phyloP scores from a whole-genome alignment of 2,329 filamentous ascomycete genomes.

The Sporothrix humicola region DNA sequence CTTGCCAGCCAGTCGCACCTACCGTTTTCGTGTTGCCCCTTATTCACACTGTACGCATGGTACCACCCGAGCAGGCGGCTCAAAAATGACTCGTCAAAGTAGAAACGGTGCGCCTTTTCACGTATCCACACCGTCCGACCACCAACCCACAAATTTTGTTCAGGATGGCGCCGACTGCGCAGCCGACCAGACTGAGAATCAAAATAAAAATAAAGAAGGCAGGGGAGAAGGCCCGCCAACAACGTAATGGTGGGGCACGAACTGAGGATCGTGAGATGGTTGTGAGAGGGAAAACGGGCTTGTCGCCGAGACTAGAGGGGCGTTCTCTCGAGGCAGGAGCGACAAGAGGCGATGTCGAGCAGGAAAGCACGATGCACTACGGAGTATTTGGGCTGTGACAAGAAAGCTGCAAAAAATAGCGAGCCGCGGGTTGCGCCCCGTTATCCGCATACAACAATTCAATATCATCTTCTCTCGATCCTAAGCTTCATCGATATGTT shows the following conservation, averaged over 20 bases:
- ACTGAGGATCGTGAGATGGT: constrained; percentile 21
- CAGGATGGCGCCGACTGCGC: constrained; percentile 21
- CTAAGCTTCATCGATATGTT: not conserved
- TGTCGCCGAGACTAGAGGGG: constrained; percentile 16
- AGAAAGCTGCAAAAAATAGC: not conserved
- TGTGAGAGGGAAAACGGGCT: not conserved
- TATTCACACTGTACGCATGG: constrained; percentile 15
- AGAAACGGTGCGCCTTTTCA: constrained; percentile 24
- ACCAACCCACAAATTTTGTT: constrained; percentile 11
- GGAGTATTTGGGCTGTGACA: not conserved
- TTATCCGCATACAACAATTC: constrained; percentile 5
- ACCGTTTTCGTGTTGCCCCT: constrained; percentile 3
- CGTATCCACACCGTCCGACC: constrained; percentile 24
- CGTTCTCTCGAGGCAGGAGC: not conserved
- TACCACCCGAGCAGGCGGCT: constrained; percentile 12
- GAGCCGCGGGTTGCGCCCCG: constrained; percentile 22
- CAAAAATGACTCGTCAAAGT: constrained; percentile 28
- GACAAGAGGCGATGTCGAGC: not conserved
- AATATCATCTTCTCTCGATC: not conserved
- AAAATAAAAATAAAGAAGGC: constrained; percentile 10
- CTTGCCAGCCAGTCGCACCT: not conserved
- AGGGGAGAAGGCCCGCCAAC: constrained; percentile 13
- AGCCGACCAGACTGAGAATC: not conserved
- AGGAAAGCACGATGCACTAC: not conserved
- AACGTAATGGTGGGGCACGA: constrained; percentile 23